Evolutionary conservation across 768 basidiomycete species (phyloP).

Genomic region (Hypholoma sublateritium): DNA sequence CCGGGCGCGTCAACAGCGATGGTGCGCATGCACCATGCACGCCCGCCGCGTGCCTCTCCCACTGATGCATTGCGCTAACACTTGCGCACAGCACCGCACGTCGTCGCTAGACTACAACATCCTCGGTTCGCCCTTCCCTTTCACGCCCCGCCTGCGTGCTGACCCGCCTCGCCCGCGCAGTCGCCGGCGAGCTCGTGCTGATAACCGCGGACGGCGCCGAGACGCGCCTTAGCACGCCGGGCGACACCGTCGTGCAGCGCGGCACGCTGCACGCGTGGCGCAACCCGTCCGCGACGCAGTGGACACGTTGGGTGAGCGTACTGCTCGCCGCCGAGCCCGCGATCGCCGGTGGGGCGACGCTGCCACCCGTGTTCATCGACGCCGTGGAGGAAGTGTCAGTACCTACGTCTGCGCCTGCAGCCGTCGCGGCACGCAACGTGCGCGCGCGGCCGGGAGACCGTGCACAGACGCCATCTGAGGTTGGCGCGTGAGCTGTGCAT

Average conservation of each 20-base stretch:
- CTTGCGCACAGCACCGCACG: constrained; percentile 40
- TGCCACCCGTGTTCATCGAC: constrained; percentile 31
- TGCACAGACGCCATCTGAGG: neutral
- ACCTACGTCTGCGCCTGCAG: neutral
- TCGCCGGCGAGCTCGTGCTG: constrained; percentile 54
- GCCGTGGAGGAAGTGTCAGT: neutral
- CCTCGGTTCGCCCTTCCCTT: constrained; percentile 32
- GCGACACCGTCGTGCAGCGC: constrained; percentile 55
- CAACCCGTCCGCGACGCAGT: constrained; percentile 46
- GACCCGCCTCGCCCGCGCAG: constrained; percentile 26
- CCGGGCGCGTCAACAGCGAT: constrained; percentile 50
- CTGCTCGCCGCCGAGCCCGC: constrained; percentile 57
- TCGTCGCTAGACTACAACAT: constrained; percentile 64
- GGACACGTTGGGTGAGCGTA: constrained; percentile 53
- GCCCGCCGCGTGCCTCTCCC: neutral
- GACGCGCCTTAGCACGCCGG: constrained; percentile 50
- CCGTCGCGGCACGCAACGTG: neutral
- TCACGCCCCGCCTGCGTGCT: neutral
- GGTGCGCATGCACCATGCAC: constrained; percentile 31
- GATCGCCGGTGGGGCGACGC: constrained; percentile 40
- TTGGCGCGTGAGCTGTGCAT: constrained; percentile 1
- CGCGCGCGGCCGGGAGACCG: neutral
- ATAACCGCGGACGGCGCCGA: constrained; percentile 58
- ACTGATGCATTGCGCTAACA: neutral
- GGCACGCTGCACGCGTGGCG: constrained; percentile 64